Conservation (phyloP, 805 yeast genomes). For the Komagataella mondaviorum region DNA sequence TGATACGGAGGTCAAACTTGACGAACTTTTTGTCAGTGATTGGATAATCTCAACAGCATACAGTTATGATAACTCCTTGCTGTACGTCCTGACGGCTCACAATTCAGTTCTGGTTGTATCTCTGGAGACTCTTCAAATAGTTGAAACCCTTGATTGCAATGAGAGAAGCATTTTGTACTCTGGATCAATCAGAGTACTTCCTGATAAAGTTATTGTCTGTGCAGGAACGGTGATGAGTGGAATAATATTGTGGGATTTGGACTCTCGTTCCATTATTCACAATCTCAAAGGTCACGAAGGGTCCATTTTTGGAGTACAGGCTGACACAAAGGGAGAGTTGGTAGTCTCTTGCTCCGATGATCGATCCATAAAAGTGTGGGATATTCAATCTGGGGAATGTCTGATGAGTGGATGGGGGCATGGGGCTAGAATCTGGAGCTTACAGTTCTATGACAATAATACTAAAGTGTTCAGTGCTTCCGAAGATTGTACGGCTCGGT, state of each 20-base stretch:
- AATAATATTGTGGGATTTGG: constrained; percentile 62
- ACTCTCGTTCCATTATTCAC: constrained; percentile 26
- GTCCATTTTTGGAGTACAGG: constrained; percentile 70
- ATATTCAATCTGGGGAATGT: constrained; percentile 37
- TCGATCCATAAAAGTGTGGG: constrained; percentile 73
- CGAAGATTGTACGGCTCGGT: constrained; percentile 77
- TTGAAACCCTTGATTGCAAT: constrained; percentile 27
- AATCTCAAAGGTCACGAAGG: constrained; percentile 75
- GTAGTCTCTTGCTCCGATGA: constrained; percentile 88
- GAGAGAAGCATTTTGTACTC: constrained; percentile 83
- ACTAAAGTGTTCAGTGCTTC: constrained; percentile 49
- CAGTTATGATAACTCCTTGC: constrained; percentile 17
- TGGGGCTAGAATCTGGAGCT: constrained; percentile 83
- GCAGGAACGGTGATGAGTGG: constrained; percentile 95
- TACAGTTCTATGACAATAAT: constrained; percentile 34
- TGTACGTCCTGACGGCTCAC: constrained; percentile 66
- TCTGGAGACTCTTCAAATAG: constrained; percentile 12
- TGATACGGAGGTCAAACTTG: constrained; percentile 4
- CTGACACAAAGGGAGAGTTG: constrained; percentile 39
- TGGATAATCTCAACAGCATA: constrained; percentile 67
- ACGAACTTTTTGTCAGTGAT: constrained; percentile 51
- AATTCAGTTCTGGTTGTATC: constrained; percentile 40
- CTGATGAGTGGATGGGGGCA: constrained; percentile 93
- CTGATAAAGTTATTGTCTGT: constrained; percentile 35
- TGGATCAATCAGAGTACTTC: constrained; percentile 50